Evolutionary conservation across 2,329 filamentous ascomycete species (phyloP).

Genomic region (Cladophialophora exuberans): DNA sequence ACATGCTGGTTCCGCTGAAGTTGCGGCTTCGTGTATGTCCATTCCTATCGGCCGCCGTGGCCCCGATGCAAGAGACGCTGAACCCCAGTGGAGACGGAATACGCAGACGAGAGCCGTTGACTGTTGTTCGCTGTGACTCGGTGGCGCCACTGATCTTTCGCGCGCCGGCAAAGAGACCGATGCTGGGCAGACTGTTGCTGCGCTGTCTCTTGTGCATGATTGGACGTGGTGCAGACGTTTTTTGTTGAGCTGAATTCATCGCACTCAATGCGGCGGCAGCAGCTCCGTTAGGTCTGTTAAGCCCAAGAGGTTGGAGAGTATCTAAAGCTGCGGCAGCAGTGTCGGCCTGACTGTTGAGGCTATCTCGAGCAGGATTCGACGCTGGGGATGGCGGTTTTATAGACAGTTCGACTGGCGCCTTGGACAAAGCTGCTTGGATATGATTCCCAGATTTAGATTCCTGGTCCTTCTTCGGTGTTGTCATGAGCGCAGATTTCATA

Average conservation of each 20-base stretch:
- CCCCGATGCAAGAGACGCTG: conserved; percentile 21
- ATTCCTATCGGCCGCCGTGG: not conserved
- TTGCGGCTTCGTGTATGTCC: conserved; percentile 13
- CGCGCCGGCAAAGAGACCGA: conserved; percentile 4
- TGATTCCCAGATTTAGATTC: not conserved
- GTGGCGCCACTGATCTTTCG: not conserved
- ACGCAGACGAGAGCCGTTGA: conserved; percentile 19
- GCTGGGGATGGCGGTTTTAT: conserved; percentile 9
- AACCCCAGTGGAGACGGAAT: conserved; percentile 17
- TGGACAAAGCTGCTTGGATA: conserved; percentile 3
- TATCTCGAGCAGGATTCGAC: not conserved
- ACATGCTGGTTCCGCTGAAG: conserved; percentile 20
- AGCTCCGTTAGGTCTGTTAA: not conserved
- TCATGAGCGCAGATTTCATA: conserved; percentile 13
- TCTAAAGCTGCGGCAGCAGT: not conserved
- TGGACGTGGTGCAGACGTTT: not conserved
- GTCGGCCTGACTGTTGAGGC: not conserved
- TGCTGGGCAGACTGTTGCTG: conserved; percentile 19
- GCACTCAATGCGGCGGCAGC: conserved; percentile 14
- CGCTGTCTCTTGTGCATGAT: conserved; percentile 13
- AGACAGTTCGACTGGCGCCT: conserved; percentile 9
- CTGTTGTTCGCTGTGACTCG: not conserved
- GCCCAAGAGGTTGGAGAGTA: not conserved
- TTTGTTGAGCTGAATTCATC: conserved; percentile 5
- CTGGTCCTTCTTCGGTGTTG: conserved; percentile 9